phyloP scores from a whole-genome alignment of 768 basidiomycete genomes.

The Russula earlei region DNA sequence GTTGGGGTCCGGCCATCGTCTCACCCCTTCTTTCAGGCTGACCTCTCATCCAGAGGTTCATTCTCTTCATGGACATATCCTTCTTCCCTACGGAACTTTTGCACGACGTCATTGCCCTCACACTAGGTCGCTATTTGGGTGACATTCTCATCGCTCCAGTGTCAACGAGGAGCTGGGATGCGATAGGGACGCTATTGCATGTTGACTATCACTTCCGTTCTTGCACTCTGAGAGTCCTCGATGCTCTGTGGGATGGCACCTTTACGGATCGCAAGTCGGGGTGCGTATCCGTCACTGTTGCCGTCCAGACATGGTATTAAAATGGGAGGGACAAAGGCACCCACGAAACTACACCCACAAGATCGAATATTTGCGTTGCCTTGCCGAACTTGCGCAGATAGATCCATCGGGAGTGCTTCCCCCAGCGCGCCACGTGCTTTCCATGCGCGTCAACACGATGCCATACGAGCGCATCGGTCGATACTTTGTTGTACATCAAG shows the following conservation, averaged over 20 bases:
- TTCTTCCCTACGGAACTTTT: no score
- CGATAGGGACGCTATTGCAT: background rate
- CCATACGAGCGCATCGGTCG: background rate
- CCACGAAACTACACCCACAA: background rate
- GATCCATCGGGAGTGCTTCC: background rate
- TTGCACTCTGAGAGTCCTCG: background rate
- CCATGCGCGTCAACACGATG: background rate
- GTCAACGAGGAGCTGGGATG: background rate
- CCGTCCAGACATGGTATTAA: background rate
- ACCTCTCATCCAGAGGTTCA: no score
- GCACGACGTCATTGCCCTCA: no score
- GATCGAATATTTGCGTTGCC: background rate
- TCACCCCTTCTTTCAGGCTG: no score
- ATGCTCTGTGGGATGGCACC: background rate
- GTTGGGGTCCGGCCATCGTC: no score
- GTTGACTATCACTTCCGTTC: background rate
- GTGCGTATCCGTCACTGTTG: background rate
- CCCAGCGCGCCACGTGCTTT: background rate
- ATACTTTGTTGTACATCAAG: background rate
- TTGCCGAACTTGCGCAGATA: background rate
- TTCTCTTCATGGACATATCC: no score
- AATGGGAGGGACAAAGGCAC: background rate
- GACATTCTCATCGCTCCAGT: background rate
- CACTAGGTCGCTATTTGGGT: background rate
- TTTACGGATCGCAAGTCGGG: background rate